Evolutionary conservation across 306 rosid genomes (phyloP), one percentile per base, ranked within the genome.

Genomic region (Amphicarpaea edgeworthii): DNA sequence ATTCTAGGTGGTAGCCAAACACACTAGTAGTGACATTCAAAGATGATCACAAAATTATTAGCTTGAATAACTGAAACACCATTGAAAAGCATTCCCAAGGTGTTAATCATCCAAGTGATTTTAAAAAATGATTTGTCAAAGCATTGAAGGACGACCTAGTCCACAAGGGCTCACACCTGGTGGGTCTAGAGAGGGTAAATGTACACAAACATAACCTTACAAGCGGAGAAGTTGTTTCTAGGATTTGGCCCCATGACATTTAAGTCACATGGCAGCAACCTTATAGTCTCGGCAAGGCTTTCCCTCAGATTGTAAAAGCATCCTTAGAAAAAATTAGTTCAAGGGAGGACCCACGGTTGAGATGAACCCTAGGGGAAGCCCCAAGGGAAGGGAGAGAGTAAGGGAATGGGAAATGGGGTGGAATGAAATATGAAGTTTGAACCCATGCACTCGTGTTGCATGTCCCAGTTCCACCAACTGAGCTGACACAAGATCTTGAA

Each of bases 11-110:
- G n/a, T n/a, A n/a, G n/a, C n/a, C n/a, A n/a, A n/a, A n/a, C n/a
- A n/a, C n/a, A n/a, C n/a, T n/a, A n/a, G 70, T 7, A 43, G 41
- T 53, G 51, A 54, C 65, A 32, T 58, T 77, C 60, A 68, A 67
- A 59, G 62, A 38, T 58, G 72, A 49, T 16, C 64, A 72, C 53
- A 26, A 49, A 49, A 81, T 74, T 77, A 67, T 20, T 59, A 68
- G 64, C 58, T 61, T 53, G 70, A 68, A 68, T 64, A 2, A 40
- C 37, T 1, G 17, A 12, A 74, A 23, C 63, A 71, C 34, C 62
- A 58, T 47, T 34, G 38, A n/a, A 57, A 66, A 30, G 37, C 37
- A 40, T 66, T 58, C 40, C 37, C 24, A 24, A 12, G 76, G 32
- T 43, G 37, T 65, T 58, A 26, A 14, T 57, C 20, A 77, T 46